Evolutionary conservation across 257 asterid species (phyloP), one percentile per base, ranked within the genome.

Genomic region (Scutellaria baicalensis): DNA sequence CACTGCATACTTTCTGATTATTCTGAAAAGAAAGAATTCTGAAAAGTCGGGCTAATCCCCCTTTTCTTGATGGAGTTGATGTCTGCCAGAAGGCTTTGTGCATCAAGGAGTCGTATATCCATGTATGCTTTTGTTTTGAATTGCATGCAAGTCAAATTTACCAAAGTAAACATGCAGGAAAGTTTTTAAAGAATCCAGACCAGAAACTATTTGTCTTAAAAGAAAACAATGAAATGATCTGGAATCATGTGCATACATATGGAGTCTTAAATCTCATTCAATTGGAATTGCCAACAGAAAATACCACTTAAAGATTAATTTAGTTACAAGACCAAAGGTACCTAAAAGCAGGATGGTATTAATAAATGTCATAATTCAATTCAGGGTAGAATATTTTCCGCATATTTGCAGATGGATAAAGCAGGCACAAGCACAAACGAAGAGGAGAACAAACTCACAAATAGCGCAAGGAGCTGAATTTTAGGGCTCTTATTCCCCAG

Each of bases 381-480:
- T 57, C 40, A 3, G 48, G 51, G 18, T 16, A 17, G 44, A 13
- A 13, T 57, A 64, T 10, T 51, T 16, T 40, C 51, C 7, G 16
- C 56, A 58, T 27, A 31, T 50, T 64, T 52, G 23, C n/a, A 64
- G 54, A 69, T 31, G 9, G 42, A 57, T 47, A 52, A 27, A 20
- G 71, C 35, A 14, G 21, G 33, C 42, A 59, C 4, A 33, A 38
- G n/a, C 9, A 47, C 27, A 14, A 50, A 64, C 58, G 16, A 17
- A 64, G 35, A 51, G 43, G 58, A 16, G 40, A 56, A 31, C 11
- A 77, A 74, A 82, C 97, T 84, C 84, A 94, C 99, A 77, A 91
- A 88, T 75, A 94, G 82, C 0, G 93, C 81, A 75, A 94, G 97
- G 69, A 91, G 88, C 83, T 94, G 99, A 74, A 83, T 89, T 75